Evolutionary conservation across 768 basidiomycete genomes (phyloP), one percentile per base, ranked within the genome.

Genomic region (Phanerodontia chrysosporium): DNA sequence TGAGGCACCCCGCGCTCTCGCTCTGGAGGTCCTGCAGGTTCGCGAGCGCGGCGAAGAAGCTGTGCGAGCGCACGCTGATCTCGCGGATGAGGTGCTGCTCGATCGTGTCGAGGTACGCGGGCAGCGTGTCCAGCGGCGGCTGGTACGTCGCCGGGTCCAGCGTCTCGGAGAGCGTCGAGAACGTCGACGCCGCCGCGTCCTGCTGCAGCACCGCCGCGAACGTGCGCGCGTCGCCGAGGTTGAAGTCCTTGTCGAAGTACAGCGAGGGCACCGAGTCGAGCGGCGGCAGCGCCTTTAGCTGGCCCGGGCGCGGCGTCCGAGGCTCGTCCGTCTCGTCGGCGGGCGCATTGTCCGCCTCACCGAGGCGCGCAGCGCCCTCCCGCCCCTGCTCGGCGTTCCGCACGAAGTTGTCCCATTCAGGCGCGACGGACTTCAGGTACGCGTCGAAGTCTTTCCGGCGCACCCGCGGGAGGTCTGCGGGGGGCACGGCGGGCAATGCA

Each of bases 11-110:
- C 49, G 88, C 83, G 0, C 94, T 95, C 69, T 97, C 93, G 5
- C 89, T 83, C 67, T 95, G 93, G 12, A 99, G 82, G 62, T 93
- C 89, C 67, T 97, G 91, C 8, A 99, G 79, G 71, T 99, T 99
- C 7, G 93, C 83, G 36, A 99, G 83, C 7, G 97, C 97, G 4
- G 95, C 89, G 67, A 98, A 99, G 81, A 99, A 99, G 1, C 94
- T 93, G 0, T 91, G 83, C 0, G 95, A 92, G 14, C 96, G 89
- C 10, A 89, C 76, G 9, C 90, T 89, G 46, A 99, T 95, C 73
- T 98, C 97, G 60, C 86, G 86, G 3, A 95, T 84, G 57, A 99
- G 89, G 72, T 99, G 96, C 60, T 93, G 86, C 69, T 99, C 97
- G 62, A 98, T 83, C 0, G 89, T 89, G 70, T 98, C 97, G 1